Percentiles rank a stretch among this genome's conserved stretches.
Evolutionary conservation across 2,329 filamentous ascomycete species (phyloP).

Genomic region (Parafenestella ontariensis): DNA sequence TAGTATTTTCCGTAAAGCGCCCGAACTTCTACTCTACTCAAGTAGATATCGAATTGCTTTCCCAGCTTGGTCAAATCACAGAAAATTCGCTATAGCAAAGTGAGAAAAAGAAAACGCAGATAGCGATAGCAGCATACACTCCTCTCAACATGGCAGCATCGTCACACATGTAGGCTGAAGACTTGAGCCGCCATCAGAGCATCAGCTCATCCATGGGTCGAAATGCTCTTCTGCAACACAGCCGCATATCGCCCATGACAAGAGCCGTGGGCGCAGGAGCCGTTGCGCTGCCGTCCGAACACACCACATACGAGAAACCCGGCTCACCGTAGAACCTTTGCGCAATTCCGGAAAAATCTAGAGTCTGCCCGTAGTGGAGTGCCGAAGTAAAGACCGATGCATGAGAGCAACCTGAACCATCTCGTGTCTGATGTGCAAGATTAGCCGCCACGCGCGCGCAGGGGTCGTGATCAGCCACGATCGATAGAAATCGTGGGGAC

Average conservation of each 20-base stretch:
- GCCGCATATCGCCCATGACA: constrained; percentile 28
- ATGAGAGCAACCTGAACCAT: constrained; percentile 24
- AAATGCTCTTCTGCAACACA: constrained; percentile 14
- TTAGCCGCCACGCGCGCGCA: constrained; percentile 26
- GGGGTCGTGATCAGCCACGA: not conserved
- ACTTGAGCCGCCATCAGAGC: not conserved
- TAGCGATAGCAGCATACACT: not conserved
- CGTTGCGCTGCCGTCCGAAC: constrained; percentile 3
- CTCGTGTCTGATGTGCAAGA: constrained; percentile 24
- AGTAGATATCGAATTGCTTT: not conserved
- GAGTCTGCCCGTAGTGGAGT: constrained; percentile 10
- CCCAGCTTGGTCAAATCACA: not conserved
- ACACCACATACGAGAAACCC: not conserved
- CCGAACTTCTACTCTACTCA: not conserved
- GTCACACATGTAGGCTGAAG: not conserved
- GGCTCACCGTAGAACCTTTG: not conserved
- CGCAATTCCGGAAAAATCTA: constrained; percentile 3
- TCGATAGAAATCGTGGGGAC: not conserved
- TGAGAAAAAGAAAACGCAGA: not conserved
- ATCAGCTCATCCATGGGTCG: constrained; percentile 6
- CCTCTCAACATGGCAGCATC: not conserved
- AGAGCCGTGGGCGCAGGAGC: constrained; percentile 21
- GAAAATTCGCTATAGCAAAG: not conserved
- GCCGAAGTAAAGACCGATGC: constrained; percentile 33
- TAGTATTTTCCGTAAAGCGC: not conserved